Conservation (phyloP, 345 rosid species). For the Conringia planisiliqua region DNA sequence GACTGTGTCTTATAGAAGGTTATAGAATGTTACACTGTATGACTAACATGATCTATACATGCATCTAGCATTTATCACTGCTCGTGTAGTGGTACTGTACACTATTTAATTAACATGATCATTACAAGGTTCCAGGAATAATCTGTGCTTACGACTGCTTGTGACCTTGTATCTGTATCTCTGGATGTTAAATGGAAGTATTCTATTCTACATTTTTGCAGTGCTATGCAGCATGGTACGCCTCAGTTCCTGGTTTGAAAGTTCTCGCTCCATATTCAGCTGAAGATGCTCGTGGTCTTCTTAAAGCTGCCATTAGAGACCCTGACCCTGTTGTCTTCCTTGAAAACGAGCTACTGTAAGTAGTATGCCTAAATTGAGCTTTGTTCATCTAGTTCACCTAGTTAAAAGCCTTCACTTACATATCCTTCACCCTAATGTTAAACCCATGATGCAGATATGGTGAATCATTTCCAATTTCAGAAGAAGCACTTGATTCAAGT, state of each 20-base stretch:
- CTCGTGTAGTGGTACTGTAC: background rate
- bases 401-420: background rate
- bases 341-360: conserved; percentile 92
- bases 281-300: conserved; percentile 89
- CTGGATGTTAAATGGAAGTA: background rate
- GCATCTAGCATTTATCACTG: background rate
- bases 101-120: background rate
- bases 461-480: conserved; percentile 86
- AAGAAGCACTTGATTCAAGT: conserved; percentile 85
- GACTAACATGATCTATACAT: background rate
- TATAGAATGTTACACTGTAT: background rate
- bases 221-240: conserved; percentile 98
- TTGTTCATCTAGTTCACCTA: background rate
- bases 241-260: conserved; percentile 83
- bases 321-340: conserved; percentile 96
- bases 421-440: background rate
- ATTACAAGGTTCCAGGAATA: background rate
- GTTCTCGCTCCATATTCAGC: conserved; percentile 79
- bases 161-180: background rate
- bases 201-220: conserved; percentile 31
- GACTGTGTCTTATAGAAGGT: background rate
- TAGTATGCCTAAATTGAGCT: conserved; percentile 6
- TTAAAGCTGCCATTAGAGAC: conserved; percentile 96
- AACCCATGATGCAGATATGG: conserved; percentile 59
- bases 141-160: background rate